These are phyloP conservation scores for Clarkia xantiana DNA, from an alignment of 345 rosid genomes.

Conservation along the genomic window DNA sequence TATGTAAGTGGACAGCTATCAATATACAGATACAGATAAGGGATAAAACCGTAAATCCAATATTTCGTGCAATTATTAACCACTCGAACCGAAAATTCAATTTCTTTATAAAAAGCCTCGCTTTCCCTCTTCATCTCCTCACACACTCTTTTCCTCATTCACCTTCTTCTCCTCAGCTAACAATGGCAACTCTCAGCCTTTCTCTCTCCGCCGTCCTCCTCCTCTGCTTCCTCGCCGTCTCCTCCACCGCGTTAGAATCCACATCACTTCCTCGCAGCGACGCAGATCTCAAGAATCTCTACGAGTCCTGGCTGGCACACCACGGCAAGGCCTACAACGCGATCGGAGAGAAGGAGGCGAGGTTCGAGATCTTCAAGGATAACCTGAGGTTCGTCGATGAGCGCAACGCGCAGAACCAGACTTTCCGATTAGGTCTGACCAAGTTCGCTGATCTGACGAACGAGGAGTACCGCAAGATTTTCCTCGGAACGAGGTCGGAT, in stretches of 20 bases:
- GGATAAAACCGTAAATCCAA: not conserved
- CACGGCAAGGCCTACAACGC: slow-evolving; percentile 48
- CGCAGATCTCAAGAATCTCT: slow-evolving; percentile 46
- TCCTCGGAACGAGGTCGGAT: slow-evolving; percentile 29
- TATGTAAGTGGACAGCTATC: no score
- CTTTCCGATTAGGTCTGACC: slow-evolving; percentile 56
- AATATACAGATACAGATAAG: no score
- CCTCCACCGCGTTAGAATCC: not conserved
- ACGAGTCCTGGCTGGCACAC: slow-evolving; percentile 41
- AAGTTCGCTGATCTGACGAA: slow-evolving; percentile 69
- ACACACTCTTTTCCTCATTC: not conserved
- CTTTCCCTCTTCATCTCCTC: not conserved
- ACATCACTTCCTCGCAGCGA: slow-evolving; percentile 20
- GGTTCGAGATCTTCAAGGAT: slow-evolving; percentile 62
- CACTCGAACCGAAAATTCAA: not conserved
- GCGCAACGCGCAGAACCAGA: slow-evolving; percentile 40
- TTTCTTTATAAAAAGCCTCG: not conserved
- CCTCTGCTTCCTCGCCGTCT: slow-evolving; percentile 1
- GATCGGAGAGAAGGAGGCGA: slow-evolving; percentile 31
- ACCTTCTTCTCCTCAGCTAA: not conserved
- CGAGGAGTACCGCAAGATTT: slow-evolving; percentile 53
- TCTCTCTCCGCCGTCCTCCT: not conserved
- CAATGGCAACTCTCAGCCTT: not conserved
- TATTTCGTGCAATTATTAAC: not conserved
- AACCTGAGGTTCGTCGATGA: slow-evolving; percentile 57